Base-by-base conservation (phyloP, 192 early-diverging fungal species). In the Irineochytrium annulatum region DNA sequence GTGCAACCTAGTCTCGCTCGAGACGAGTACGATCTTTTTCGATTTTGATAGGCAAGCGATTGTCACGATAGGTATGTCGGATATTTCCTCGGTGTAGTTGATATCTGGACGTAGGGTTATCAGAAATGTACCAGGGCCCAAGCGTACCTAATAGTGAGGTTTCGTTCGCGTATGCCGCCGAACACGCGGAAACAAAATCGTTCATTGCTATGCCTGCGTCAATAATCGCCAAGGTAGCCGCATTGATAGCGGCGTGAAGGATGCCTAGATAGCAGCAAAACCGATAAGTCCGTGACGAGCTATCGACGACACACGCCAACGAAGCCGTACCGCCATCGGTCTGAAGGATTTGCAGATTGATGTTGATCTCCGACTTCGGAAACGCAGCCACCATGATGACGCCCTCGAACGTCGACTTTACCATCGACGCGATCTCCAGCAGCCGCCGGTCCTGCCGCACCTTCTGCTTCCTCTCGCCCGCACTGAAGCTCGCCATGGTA, bases 301-400 rank as follows among this genome's bases (percentile, higher is more conserved):
- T 14, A 14, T 16, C 19, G 30, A 60, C 1, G 55, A 13, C 64
- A n/a, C 52, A 30, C 22, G 44, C 3, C 24, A 14, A 16, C 43
- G 24, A 6, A 1, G 37, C 37, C 32, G 67, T 77, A 53, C 92
- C 94, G 35, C 96, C 96, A 60, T 99, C 96, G 57, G 87, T 80
- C 66, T 99, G 96, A 59, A 99, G 75, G 16, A 97, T 69, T 65
- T 99, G 94, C 27, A 97, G 63, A 62, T 89, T 91, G 35, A 99
- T 89, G 45, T 90, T 89, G 57, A 99, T 95, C 72, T 97, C 90
- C 22, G 92, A 92, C 22, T 91, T 81, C 33, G 92, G 86, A 58
- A 86, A 95, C 28, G 88, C 72, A 33, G 69, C 72, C 2, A 80
- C 78, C 19, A 87, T 72, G 55, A 98, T 81, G 13, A 91, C 89